Evolutionary conservation across 495 filamentous ascomycete genomes (phyloP).

Genomic region (Neurospora sp.): DNA sequence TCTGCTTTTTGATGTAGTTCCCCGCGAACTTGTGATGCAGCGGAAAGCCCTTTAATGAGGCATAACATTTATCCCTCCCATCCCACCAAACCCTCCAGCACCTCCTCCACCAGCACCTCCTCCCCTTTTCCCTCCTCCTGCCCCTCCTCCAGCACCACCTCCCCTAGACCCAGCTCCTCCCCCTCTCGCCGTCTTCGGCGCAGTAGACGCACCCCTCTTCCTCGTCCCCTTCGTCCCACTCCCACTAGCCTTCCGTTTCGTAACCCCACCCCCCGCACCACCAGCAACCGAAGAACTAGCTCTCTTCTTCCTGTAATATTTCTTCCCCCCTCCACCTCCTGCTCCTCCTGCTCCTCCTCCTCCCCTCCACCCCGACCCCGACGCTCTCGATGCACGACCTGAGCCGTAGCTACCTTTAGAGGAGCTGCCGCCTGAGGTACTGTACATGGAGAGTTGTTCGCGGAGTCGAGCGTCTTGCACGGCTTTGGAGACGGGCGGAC

Average conservation of each 20-base stretch:
- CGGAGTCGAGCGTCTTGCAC: neutral
- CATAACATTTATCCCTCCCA: neutral
- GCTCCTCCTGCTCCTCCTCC: conserved; percentile 4
- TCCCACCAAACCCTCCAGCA: neutral
- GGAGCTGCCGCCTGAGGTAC: neutral
- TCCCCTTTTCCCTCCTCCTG: neutral
- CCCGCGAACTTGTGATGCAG: too few relatives aligned
- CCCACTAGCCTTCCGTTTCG: neutral
- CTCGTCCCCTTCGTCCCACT: neutral
- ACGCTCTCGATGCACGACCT: conserved; percentile 1
- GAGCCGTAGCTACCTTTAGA: conserved; percentile 12
- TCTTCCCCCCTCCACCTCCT: conserved; percentile 18
- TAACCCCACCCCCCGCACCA: neutral
- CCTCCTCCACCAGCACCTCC: neutral
- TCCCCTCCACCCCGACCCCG: neutral
- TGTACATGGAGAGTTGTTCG: neutral
- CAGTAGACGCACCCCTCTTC: too few relatives aligned
- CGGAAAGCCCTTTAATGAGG: too few relatives aligned
- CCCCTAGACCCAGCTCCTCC: neutral
- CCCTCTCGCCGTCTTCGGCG: too few relatives aligned
- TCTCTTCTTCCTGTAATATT: neutral
- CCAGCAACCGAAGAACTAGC: neutral
- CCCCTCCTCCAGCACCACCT: neutral
- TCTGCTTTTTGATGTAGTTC: too few relatives aligned
- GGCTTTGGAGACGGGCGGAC: neutral